These are phyloP conservation scores for Aspergillus vadensis DNA, from an alignment of 2,329 filamentous ascomycete species.

Conservation along the genomic window DNA sequence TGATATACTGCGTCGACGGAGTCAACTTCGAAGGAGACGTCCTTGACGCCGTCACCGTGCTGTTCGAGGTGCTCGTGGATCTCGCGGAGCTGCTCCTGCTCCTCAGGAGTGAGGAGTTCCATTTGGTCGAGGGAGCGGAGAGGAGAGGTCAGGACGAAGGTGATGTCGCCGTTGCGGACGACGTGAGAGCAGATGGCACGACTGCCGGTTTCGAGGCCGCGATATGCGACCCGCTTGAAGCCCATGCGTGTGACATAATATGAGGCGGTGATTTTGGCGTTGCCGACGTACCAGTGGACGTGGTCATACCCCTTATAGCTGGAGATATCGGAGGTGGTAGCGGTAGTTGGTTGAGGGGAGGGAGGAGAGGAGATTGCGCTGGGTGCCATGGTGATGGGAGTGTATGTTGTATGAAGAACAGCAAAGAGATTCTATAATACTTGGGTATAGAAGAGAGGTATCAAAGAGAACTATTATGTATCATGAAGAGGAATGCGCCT, in stretches of 20 bases:
- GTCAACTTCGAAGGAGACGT: slow-evolving; percentile 94
- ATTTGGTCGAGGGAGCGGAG: slow-evolving; percentile 65
- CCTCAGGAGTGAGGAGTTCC: slow-evolving; percentile 57
- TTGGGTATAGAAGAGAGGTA: not conserved
- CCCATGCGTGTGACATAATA: slow-evolving; percentile 89
- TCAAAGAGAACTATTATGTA: not conserved
- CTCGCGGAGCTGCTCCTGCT: slow-evolving; percentile 67
- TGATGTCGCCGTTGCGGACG: slow-evolving; percentile 45
- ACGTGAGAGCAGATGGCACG: slow-evolving; percentile 82
- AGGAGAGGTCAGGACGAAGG: slow-evolving; percentile 47
- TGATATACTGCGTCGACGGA: slow-evolving; percentile 78
- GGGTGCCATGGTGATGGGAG: slow-evolving; percentile 30
- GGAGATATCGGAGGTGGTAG: slow-evolving; percentile 29
- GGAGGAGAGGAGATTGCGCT: slow-evolving; percentile 32
- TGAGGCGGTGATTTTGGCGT: slow-evolving; percentile 89
- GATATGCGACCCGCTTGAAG: slow-evolving; percentile 79
- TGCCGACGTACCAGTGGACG: slow-evolving; percentile 94
- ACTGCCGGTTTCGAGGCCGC: slow-evolving; percentile 83
- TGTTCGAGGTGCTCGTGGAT: slow-evolving; percentile 81
- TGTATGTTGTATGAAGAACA: not conserved
- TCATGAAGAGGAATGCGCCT: not conserved
- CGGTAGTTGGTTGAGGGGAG: slow-evolving; percentile 16
- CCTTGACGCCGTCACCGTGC: slow-evolving; percentile 92
- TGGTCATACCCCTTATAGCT: slow-evolving; percentile 82
- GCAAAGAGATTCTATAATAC: not conserved